Evolutionary conservation across 2,329 filamentous ascomycete species (phyloP).

Genomic region (Colletotrichum phormii): DNA sequence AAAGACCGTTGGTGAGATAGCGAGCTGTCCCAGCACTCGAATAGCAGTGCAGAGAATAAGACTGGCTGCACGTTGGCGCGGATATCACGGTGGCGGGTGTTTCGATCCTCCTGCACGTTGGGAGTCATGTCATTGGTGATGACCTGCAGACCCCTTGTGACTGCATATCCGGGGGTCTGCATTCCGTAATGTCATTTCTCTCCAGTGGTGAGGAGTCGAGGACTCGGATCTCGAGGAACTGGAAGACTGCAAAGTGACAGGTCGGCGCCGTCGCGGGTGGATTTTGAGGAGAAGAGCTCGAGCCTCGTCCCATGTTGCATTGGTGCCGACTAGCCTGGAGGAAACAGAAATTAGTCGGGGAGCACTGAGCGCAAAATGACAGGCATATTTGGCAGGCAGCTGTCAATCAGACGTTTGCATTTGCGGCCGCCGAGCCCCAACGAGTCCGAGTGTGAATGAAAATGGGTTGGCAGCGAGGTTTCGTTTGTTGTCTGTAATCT

Average conservation of each 20-base stretch:
- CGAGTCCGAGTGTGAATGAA: background rate
- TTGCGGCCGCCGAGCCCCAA: background rate
- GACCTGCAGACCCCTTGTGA: slow-evolving; percentile 26
- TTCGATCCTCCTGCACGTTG: slow-evolving; percentile 20
- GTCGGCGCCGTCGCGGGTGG: background rate
- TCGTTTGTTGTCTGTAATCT: background rate
- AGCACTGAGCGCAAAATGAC: slow-evolving; percentile 5
- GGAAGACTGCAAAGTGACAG: slow-evolving; percentile 12
- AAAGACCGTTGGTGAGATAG: background rate
- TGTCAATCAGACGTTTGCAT: slow-evolving; percentile 1
- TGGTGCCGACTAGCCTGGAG: background rate
- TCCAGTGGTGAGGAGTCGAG: background rate
- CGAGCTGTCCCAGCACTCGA: background rate
- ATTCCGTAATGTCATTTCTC: background rate
- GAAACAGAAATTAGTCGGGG: background rate
- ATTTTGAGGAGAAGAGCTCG: slow-evolving; percentile 27
- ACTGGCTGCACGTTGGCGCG: background rate
- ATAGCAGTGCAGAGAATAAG: background rate
- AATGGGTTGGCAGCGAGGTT: background rate
- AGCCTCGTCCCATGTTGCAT: slow-evolving; percentile 25
- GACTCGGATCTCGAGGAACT: background rate
- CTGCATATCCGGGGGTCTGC: slow-evolving; percentile 19
- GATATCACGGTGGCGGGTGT: slow-evolving; percentile 16
- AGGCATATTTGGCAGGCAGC: slow-evolving; percentile 15
- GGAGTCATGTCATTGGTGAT: slow-evolving; percentile 15